These are phyloP conservation scores for Penicillium sp. DNA, from an alignment of 2,329 filamentous ascomycete species.

Conservation along the genomic window DNA sequence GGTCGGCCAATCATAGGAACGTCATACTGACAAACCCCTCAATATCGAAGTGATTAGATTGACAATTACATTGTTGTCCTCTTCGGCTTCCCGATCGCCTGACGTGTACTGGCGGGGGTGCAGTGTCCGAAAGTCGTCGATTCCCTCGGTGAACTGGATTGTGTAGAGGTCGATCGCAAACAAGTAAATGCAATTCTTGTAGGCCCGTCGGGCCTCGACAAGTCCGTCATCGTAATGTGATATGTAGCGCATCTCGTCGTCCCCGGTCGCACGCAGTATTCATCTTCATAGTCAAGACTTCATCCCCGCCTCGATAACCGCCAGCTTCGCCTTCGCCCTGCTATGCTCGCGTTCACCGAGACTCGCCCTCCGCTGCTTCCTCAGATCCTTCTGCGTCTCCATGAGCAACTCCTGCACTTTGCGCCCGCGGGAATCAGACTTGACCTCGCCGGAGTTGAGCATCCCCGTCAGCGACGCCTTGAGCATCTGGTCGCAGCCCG, in stretches of 20 bases:
- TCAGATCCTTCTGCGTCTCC: slow-evolving; percentile 64
- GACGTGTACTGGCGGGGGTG: too few relatives aligned
- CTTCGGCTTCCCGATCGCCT: too few relatives aligned
- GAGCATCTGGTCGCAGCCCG: slow-evolving; percentile 38
- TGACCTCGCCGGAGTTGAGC: slow-evolving; percentile 63
- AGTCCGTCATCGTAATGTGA: too few relatives aligned
- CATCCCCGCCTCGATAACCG: not conserved
- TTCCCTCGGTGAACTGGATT: too few relatives aligned
- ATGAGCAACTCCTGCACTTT: slow-evolving; percentile 63
- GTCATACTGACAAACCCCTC: not conserved
- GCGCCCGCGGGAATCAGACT: slow-evolving; percentile 57
- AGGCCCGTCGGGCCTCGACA: too few relatives aligned
- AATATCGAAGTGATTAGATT: too few relatives aligned
- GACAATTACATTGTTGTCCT: too few relatives aligned
- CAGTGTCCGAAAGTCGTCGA: too few relatives aligned
- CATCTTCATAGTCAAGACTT: not conserved
- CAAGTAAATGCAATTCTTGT: too few relatives aligned
- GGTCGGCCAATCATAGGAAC: not conserved
- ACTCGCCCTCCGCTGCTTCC: slow-evolving; percentile 22
- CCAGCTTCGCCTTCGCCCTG: not conserved
- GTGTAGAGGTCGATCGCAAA: too few relatives aligned
- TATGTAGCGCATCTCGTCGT: too few relatives aligned
- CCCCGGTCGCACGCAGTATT: too few relatives aligned
- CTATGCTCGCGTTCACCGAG: not conserved
- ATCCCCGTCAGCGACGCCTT: slow-evolving; percentile 66